Conservation (phyloP, 192 early-diverging fungal genomes). For the Podochytrium sp. region DNA sequence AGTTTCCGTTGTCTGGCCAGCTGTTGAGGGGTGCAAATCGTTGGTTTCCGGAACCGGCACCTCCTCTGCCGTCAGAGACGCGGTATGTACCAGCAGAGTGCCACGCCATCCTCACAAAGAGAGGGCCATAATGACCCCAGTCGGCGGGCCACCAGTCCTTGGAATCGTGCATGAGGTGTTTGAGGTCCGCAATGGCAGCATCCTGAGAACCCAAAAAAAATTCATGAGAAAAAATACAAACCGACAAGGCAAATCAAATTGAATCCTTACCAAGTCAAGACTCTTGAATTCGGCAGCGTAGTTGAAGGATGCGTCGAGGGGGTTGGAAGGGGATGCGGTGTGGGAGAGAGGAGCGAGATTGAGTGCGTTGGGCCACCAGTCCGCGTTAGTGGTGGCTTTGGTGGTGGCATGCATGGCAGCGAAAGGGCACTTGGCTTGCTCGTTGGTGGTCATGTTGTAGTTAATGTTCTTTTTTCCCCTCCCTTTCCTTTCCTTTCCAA, state of each 20-base stretch:
- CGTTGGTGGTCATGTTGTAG: too few relatives aligned
- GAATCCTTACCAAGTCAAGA: background rate
- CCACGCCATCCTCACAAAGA: constrained; percentile 60
- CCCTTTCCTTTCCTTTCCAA: too few relatives aligned
- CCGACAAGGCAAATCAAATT: too few relatives aligned
- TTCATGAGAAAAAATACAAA: too few relatives aligned
- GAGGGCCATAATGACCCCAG: constrained; percentile 69
- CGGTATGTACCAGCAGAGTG: constrained; percentile 68
- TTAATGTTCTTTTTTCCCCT: too few relatives aligned
- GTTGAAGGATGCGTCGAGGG: background rate
- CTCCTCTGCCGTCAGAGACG: constrained; percentile 36
- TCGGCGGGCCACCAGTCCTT: constrained; percentile 34
- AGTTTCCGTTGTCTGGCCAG: constrained; percentile 77
- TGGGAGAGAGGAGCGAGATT: background rate
- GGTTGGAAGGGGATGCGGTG: background rate
- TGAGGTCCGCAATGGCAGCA: too few relatives aligned
- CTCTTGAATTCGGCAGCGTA: constrained; percentile 6
- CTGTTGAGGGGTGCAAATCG: constrained; percentile 40
- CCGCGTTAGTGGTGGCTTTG: background rate
- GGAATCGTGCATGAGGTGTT: too few relatives aligned
- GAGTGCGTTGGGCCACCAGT: constrained; percentile 28
- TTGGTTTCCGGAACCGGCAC: constrained; percentile 38
- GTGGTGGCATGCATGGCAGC: background rate
- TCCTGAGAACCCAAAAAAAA: too few relatives aligned
- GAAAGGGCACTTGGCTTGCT: constrained; percentile 14